These are phyloP conservation scores for Linnemannia hyalina DNA, from an alignment of 192 early-diverging fungal genomes.

Conservation along the genomic window DNA sequence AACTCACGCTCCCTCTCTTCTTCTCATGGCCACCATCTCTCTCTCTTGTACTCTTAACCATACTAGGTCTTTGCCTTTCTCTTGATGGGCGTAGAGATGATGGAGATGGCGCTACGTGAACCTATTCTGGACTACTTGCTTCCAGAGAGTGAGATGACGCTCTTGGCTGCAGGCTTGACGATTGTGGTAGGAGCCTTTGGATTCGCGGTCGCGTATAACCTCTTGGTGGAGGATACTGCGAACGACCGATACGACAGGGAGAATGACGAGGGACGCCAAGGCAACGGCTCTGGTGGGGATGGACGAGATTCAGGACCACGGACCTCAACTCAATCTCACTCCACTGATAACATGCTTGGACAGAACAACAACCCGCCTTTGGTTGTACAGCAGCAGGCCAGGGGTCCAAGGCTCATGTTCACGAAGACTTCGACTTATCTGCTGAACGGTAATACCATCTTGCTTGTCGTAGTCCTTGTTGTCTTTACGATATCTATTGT, in stretches of 20 bases:
- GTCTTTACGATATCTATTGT: constrained; percentile 5
- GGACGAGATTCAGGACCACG: constrained; percentile 23
- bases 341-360: neutral
- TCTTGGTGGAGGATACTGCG: constrained; percentile 21
- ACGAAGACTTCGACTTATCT: constrained; percentile 30
- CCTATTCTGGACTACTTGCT: constrained; percentile 37
- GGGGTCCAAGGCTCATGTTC: constrained; percentile 32
- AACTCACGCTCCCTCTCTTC: neutral
- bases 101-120: constrained; percentile 35
- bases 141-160: constrained; percentile 23
- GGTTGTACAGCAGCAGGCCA: constrained; percentile 18
- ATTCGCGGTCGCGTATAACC: constrained; percentile 39
- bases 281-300: constrained; percentile 18
- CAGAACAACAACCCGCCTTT: constrained; percentile 7
- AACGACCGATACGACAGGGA: neutral
- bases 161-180: constrained; percentile 20
- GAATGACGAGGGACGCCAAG: neutral
- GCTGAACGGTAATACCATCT: constrained; percentile 21
- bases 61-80: constrained; percentile 21
- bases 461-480: constrained; percentile 4
- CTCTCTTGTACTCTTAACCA: neutral
- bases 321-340: neutral
- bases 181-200: constrained; percentile 36
- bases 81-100: constrained; percentile 34
- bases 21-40: neutral